These are phyloP conservation scores for Dictyostelium purpureum DNA, from an alignment of 78 protist species.

Conservation along the genomic window DNA sequence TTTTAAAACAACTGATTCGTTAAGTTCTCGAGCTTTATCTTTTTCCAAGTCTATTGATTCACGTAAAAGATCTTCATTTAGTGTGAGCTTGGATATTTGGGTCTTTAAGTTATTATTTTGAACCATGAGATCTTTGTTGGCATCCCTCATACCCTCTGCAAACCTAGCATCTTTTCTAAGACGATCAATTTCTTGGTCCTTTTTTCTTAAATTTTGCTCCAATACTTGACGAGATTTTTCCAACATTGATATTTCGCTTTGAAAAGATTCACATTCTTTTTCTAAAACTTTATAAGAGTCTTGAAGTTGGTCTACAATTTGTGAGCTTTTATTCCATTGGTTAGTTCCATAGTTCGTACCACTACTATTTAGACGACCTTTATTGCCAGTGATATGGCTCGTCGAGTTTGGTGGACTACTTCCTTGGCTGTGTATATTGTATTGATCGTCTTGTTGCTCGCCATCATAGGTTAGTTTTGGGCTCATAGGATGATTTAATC, in stretches of 20 bases:
- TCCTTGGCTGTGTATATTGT: background rate
- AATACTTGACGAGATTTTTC: conserved; percentile 16
- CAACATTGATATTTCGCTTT: conserved; percentile 26
- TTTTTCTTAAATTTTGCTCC: conserved; percentile 31
- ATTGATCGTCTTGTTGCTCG: background rate
- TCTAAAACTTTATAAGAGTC: conserved; percentile 42
- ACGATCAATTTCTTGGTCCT: conserved; percentile 44
- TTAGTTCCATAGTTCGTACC: background rate
- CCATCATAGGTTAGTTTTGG: conserved; percentile 56
- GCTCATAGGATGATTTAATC: conserved; percentile 68
- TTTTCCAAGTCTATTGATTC: conserved; percentile 45
- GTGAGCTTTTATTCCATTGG: conserved; percentile 32
- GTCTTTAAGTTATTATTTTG: conserved; percentile 52
- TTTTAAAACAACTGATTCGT: conserved; percentile 15
- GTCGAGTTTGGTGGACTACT: background rate
- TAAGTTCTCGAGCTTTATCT: conserved; percentile 7
- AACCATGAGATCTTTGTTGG: conserved; percentile 60
- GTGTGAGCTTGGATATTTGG: conserved; percentile 10
- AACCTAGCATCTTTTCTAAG: conserved; percentile 40
- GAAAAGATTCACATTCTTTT: conserved; percentile 32
- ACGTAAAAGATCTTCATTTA: conserved; percentile 21
- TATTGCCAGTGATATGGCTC: background rate
- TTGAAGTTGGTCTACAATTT: conserved; percentile 33
- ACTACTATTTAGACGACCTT: background rate
- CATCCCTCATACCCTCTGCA: conserved; percentile 69